Evolutionary conservation across 2,329 filamentous ascomycete species (phyloP).

Genomic region (Talaromyces amestolkiae): DNA sequence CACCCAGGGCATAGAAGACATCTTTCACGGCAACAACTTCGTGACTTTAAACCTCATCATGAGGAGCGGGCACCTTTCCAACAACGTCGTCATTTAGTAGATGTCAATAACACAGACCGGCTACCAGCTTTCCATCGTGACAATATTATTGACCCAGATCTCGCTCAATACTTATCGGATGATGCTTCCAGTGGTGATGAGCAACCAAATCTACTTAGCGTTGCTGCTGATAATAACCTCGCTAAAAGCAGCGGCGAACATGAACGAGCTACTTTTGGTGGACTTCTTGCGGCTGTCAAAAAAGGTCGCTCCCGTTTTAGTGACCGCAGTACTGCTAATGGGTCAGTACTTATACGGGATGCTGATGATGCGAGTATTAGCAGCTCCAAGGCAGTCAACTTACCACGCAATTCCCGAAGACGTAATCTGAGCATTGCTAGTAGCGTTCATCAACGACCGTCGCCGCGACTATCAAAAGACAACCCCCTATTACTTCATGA

Average conservation of each 20-base stretch:
- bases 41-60: conserved; percentile 66
- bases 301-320: conserved; percentile 70
- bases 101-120: conserved; percentile 62
- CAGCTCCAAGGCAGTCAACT: conserved; percentile 57
- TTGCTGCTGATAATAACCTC: conserved; percentile 65
- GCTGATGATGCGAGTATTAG: conserved; percentile 63
- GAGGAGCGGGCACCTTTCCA: conserved; percentile 89
- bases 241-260: conserved; percentile 65
- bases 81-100: conserved; percentile 69
- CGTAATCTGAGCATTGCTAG: conserved; percentile 84
- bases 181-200: conserved; percentile 90
- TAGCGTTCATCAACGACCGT: conserved; percentile 66
- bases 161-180: conserved; percentile 94
- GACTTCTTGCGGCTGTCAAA: conserved; percentile 68
- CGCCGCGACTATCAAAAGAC: conserved; percentile 66
- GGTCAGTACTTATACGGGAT: conserved; percentile 68
- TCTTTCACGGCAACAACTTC: conserved; percentile 81
- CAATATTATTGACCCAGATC: conserved; percentile 95
- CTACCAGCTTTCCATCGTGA: conserved; percentile 96
- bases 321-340: conserved; percentile 71
- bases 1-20: conserved; percentile 81
- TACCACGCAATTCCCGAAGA: conserved; percentile 64
- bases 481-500: conserved; percentile 45
- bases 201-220: conserved; percentile 77
- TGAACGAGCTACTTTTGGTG: conserved; percentile 70